These are phyloP conservation scores for Hanseniaspora vineae DNA, from an alignment of 805 yeast genomes.

Conservation along the genomic window DNA sequence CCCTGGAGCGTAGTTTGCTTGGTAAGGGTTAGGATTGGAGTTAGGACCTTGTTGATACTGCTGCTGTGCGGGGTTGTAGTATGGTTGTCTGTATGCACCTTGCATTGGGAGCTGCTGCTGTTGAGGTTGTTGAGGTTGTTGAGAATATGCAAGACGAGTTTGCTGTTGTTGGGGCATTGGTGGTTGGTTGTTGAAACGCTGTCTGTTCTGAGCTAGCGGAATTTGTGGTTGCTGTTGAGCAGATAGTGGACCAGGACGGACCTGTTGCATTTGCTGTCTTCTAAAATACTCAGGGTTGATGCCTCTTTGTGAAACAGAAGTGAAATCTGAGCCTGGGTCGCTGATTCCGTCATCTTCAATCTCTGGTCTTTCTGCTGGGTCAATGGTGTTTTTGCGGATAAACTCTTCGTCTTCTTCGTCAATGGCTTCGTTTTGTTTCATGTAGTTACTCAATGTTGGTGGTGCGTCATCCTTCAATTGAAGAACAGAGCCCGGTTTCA, in stretches of 20 bases:
- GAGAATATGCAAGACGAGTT: background rate
- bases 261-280: slow-evolving; percentile 6
- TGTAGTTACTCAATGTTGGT: slow-evolving; percentile 2
- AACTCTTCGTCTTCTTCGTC: slow-evolving; percentile 12
- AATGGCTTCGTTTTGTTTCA: slow-evolving; percentile 7
- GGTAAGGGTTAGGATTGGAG: too few relatives aligned
- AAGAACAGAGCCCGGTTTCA: slow-evolving; percentile 4
- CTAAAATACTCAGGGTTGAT: slow-evolving; percentile 43
- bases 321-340: slow-evolving; percentile 46
- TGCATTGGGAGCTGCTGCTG: slow-evolving; percentile 4
- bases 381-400: slow-evolving; percentile 10
- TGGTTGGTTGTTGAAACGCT: background rate
- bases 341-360: slow-evolving; percentile 18
- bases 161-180: background rate
- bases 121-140: slow-evolving; percentile 3
- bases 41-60: background rate
- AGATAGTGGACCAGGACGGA: slow-evolving; percentile 1
- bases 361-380: slow-evolving; percentile 11
- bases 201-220: slow-evolving; percentile 1
- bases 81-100: too few relatives aligned
- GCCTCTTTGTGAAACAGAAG: slow-evolving; percentile 69
- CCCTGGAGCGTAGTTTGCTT: slow-evolving; percentile 3
- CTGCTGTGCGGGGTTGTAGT: background rate
- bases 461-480: slow-evolving; percentile 1
- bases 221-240: slow-evolving; percentile 10